phyloP scores from a whole-genome alignment of 148 eudicot genomes.

The Chenopodium berlandieri region DNA sequence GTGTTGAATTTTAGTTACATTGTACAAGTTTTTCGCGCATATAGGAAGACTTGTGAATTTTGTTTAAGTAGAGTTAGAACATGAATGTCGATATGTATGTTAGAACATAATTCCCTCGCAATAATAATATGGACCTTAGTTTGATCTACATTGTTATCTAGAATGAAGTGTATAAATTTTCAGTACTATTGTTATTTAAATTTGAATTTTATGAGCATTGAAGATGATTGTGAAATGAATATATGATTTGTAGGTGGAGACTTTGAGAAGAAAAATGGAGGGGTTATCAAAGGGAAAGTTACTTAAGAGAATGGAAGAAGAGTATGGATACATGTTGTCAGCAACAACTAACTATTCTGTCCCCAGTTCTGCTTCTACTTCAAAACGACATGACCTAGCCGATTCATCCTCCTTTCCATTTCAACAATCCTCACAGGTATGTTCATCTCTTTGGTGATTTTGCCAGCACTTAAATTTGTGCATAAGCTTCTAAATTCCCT shows the following conservation, averaged over 20 bases:
- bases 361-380: slow-evolving; percentile 58
- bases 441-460: background rate
- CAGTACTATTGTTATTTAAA: background rate
- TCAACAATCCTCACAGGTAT: slow-evolving; percentile 49
- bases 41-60: background rate
- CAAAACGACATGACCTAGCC: slow-evolving; percentile 51
- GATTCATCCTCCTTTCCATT: slow-evolving; percentile 36
- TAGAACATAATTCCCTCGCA: background rate
- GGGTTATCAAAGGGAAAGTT: slow-evolving; percentile 66
- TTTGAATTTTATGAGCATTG: background rate
- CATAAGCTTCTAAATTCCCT: background rate
- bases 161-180: background rate
- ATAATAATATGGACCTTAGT: background rate
- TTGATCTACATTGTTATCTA: background rate
- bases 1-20: too few species aligned
- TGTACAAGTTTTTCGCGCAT: background rate
- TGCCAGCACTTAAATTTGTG: background rate
- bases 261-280: slow-evolving; percentile 66
- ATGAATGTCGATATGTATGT: background rate
- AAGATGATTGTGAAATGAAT: slow-evolving; percentile 1
- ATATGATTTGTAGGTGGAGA: slow-evolving; percentile 48
- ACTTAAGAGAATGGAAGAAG: slow-evolving; percentile 70
- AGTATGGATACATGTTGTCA: slow-evolving; percentile 53
- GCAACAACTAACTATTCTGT: slow-evolving; percentile 40
- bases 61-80: background rate